Evolutionary conservation across 1,139 yeast genomes (phyloP).

Genomic region (Debaryomyces subglobosus): DNA sequence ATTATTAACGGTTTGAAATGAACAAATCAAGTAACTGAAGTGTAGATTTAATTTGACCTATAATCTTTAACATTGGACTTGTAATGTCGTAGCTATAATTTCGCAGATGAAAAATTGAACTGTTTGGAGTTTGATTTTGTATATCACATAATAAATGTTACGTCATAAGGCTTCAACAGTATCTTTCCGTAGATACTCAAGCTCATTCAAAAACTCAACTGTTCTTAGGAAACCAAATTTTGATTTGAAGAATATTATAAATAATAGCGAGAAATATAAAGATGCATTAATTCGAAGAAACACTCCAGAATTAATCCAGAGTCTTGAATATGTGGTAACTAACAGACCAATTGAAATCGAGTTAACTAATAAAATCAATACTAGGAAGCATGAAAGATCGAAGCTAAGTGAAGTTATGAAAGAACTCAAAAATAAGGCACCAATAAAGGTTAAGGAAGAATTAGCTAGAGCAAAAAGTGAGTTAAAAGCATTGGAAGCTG

Average conservation of each 20-base stretch:
- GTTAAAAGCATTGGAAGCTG: conserved; percentile 38
- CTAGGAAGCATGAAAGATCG: conserved; percentile 33
- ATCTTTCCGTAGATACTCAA: conserved; percentile 5
- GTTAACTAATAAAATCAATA: conserved; percentile 26
- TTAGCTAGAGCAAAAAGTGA: conserved; percentile 38
- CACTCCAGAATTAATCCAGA: conserved; percentile 27
- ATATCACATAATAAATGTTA: neutral
- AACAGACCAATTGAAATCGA: conserved; percentile 29
- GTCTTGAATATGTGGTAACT: conserved; percentile 36
- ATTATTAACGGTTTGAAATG: conserved; percentile 1
- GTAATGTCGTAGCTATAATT: neutral
- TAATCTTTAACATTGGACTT: neutral
- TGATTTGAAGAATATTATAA: conserved; percentile 51
- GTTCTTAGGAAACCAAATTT: conserved; percentile 43
- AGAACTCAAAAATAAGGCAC: conserved; percentile 14
- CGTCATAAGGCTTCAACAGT: neutral
- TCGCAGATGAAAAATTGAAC: neutral
- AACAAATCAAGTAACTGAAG: neutral
- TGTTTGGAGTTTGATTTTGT: neutral
- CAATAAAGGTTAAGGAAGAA: conserved; percentile 27
- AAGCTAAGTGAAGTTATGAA: conserved; percentile 29
- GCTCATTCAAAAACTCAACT: conserved; percentile 24
- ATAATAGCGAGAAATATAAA: conserved; percentile 38
- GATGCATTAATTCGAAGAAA: conserved; percentile 54
- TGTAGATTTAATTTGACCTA: neutral